phyloP scores from a whole-genome alignment of 139 green algal genomes.

The Coelastrella sp. region DNA sequence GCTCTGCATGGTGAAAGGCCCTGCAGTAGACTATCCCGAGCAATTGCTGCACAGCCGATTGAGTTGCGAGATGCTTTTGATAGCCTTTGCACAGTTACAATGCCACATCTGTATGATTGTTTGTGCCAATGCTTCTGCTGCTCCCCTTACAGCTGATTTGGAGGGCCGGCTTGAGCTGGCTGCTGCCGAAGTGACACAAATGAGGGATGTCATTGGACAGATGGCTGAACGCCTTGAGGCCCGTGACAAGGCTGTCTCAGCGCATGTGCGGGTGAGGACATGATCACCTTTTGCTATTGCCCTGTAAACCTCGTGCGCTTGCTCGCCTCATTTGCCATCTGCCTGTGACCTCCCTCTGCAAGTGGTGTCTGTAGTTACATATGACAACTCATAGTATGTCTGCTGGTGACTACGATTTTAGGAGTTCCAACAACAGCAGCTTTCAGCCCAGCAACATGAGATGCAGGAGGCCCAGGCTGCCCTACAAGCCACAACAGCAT shows the following conservation, averaged over 20 bases:
- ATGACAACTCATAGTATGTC: neutral
- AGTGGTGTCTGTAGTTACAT: too few relatives aligned
- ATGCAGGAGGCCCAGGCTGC: neutral
- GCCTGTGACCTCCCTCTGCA: neutral
- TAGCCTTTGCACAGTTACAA: too few relatives aligned
- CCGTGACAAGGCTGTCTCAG: conserved; percentile 34
- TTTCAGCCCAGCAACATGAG: neutral
- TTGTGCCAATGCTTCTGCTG: too few relatives aligned
- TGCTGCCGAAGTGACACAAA: conserved; percentile 22
- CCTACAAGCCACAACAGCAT: neutral
- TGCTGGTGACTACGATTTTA: neutral
- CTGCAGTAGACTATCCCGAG: neutral
- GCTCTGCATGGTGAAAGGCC: too few relatives aligned
- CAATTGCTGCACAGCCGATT: neutral
- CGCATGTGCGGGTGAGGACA: conserved; percentile 48
- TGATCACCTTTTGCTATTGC: too few relatives aligned
- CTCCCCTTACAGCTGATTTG: conserved; percentile 7
- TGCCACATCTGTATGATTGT: too few relatives aligned
- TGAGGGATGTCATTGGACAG: conserved; percentile 19
- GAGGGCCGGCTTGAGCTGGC: neutral
- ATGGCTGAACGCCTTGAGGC: conserved; percentile 28
- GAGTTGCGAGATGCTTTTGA: neutral
- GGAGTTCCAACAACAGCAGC: conserved; percentile 39
- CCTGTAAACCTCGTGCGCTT: too few relatives aligned
- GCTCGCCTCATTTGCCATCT: too few relatives aligned